Evolutionary conservation across 192 early-diverging fungal genomes (phyloP).

Genomic region (Dissophora globulifera): DNA sequence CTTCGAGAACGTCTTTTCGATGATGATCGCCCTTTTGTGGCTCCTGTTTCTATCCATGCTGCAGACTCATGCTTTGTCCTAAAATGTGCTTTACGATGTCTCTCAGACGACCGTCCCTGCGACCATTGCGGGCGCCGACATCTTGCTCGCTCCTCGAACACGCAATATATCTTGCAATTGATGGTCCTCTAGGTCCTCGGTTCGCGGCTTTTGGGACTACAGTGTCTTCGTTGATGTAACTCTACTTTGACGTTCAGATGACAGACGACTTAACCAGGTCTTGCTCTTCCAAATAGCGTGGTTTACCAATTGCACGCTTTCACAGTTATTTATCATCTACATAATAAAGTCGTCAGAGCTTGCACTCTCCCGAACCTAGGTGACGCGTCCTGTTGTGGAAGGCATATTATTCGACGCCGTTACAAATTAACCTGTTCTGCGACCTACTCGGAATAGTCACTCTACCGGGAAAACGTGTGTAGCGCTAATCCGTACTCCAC

Average conservation of each 20-base stretch:
- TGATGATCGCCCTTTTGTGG: conserved; percentile 61
- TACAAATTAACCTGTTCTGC: conserved; percentile 40
- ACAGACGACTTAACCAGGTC: conserved; percentile 16
- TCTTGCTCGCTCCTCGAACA: conserved; percentile 54
- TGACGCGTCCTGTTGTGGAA: conserved; percentile 34
- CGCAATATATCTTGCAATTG: conserved; percentile 56
- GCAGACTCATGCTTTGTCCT: conserved; percentile 55
- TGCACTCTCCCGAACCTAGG: conserved; percentile 56
- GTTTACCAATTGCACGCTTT: conserved; percentile 58
- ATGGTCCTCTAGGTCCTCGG: conserved; percentile 62
- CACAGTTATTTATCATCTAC: conserved; percentile 60
- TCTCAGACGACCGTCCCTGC: conserved; percentile 63
- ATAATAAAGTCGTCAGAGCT: conserved; percentile 60
- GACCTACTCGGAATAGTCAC: conserved; percentile 35
- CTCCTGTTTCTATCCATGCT: conserved; percentile 64
- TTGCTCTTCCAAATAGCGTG: conserved; percentile 52
- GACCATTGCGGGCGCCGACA: conserved; percentile 62
- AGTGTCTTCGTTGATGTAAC: conserved; percentile 57
- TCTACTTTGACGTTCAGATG: conserved; percentile 46
- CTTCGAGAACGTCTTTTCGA: conserved; percentile 66
- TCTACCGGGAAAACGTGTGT: too few species aligned
- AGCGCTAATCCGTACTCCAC: too few species aligned
- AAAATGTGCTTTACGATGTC: conserved; percentile 64
- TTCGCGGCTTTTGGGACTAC: conserved; percentile 60
- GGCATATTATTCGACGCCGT: conserved; percentile 40